Percentiles rank a stretch among this genome's conserved stretches.
phyloP scores from a whole-genome alignment of 257 asterid genomes.

The Solanum lignicaule region DNA sequence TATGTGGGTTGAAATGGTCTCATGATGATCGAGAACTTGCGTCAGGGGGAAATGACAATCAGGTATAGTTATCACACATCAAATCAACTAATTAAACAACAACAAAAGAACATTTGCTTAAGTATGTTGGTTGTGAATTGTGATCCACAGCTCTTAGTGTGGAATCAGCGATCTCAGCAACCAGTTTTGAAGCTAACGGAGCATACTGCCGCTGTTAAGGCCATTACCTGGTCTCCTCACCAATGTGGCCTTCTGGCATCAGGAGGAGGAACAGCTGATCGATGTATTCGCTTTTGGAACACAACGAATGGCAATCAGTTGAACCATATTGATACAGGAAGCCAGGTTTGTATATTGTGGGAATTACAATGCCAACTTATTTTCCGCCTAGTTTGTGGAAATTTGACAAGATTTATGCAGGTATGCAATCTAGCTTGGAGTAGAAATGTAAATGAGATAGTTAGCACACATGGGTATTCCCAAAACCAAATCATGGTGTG shows the following conservation, averaged over 20 bases:
- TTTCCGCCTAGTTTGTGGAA: not conserved
- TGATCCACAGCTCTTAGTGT: constrained; percentile 60
- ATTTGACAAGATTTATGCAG: constrained; percentile 15
- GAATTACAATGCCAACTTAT: not conserved
- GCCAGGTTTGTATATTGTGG: constrained; percentile 48
- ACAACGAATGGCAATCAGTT: constrained; percentile 76
- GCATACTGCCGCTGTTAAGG: constrained; percentile 96
- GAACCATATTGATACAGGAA: constrained; percentile 80
- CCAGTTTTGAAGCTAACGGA: constrained; percentile 75
- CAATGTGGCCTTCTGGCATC: constrained; percentile 84
- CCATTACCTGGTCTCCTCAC: constrained; percentile 98
- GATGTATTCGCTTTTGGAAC: constrained; percentile 98
- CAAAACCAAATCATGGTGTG: constrained; percentile 98
- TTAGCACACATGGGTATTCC: constrained; percentile 97
- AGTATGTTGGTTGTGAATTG: not conserved
- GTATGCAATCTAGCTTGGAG: constrained; percentile 97
- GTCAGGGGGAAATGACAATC: constrained; percentile 96
- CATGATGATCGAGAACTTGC: constrained; percentile 97
- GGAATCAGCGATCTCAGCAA: constrained; percentile 84
- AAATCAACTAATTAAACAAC: not conserved
- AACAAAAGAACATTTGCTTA: not conserved
- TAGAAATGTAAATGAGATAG: constrained; percentile 86
- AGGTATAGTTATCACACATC: constrained; percentile 25
- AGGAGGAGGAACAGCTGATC: constrained; percentile 98
- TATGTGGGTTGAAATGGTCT: constrained; percentile 96